A percentile compares a stretch with the other conserved stretches of the same genome.
Evolutionary conservation across 768 basidiomycete genomes (phyloP).

Genomic region (Mycena galopus): DNA sequence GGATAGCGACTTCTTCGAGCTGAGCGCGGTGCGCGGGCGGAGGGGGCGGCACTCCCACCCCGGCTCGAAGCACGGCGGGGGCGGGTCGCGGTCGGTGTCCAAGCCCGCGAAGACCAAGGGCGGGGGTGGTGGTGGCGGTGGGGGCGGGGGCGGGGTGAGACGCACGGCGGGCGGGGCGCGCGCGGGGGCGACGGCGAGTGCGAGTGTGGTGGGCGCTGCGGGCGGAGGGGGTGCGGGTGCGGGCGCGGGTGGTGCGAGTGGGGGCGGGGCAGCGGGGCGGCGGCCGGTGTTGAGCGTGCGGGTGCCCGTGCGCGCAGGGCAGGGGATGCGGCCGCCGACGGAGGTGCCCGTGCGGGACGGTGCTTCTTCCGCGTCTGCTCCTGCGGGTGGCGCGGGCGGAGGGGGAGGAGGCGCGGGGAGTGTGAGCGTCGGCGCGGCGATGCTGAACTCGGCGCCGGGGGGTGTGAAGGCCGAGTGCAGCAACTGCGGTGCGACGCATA

Average conservation of each 20-base stretch:
- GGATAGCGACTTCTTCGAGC: slow-evolving; percentile 33
- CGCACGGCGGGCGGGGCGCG: too few relatives aligned
- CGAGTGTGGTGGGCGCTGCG: background rate
- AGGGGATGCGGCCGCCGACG: slow-evolving; percentile 22
- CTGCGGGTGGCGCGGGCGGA: background rate
- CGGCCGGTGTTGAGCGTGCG: slow-evolving; percentile 31
- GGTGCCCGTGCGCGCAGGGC: slow-evolving; percentile 25
- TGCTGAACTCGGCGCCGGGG: slow-evolving; percentile 59
- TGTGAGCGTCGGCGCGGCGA: background rate
- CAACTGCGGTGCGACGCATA: slow-evolving; percentile 91
- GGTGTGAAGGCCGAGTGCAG: slow-evolving; percentile 87
- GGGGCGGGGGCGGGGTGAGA: background rate
- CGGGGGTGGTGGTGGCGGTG: background rate
- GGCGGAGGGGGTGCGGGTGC: slow-evolving; percentile 18
- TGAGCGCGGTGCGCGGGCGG: background rate
- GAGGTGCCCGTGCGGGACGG: background rate
- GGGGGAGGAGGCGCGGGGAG: background rate
- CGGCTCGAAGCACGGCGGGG: too few relatives aligned
- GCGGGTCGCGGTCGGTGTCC: too few relatives aligned
- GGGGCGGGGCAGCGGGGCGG: slow-evolving; percentile 1
- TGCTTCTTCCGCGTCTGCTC: background rate
- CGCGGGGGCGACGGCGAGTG: background rate
- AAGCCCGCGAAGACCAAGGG: background rate
- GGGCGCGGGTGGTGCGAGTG: background rate
- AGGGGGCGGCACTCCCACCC: background rate